Evolutionary conservation across 2,329 filamentous ascomycete species (phyloP).

Genomic region (Ilyonectria destructans): DNA sequence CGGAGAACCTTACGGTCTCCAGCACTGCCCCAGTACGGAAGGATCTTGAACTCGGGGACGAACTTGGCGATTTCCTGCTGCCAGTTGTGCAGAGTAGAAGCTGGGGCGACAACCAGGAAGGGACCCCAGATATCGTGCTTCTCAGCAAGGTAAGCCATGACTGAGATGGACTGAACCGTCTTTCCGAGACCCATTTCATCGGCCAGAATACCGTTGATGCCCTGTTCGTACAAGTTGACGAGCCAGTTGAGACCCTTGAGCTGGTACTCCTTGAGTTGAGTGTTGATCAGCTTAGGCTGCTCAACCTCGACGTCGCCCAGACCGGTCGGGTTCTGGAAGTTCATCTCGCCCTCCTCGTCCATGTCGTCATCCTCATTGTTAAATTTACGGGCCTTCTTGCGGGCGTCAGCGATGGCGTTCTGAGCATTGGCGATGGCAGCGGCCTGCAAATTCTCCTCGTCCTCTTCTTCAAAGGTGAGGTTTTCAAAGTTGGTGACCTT

Average conservation of each 20-base stretch:
- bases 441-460: conserved; percentile 84
- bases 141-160: conserved; percentile 98
- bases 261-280: conserved; percentile 98
- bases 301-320: conserved; percentile 94
- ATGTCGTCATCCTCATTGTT: conserved; percentile 81
- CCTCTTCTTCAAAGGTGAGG: conserved; percentile 95
- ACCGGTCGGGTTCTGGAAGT: conserved; percentile 98
- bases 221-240: conserved; percentile 98
- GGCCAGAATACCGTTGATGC: conserved; percentile 98
- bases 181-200: conserved; percentile 99
- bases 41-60: conserved; percentile 92
- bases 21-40: conserved; percentile 97
- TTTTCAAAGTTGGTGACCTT: conserved; percentile 96
- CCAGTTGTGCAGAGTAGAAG: conserved; percentile 98
- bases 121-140: conserved; percentile 99
- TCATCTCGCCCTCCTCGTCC: conserved; percentile 97
- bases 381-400: conserved; percentile 93
- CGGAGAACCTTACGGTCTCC: conserved; percentile 95
- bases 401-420: conserved; percentile 93
- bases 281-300: conserved; percentile 93
- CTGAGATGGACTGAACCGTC: conserved; percentile 98
- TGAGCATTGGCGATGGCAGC: conserved; percentile 97
- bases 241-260: conserved; percentile 99
- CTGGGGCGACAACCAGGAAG: conserved; percentile 95
- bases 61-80: conserved; percentile 98